A percentile compares a stretch with the other conserved stretches of the same genome.
These are phyloP conservation scores for Pyrenopolyporus hunteri DNA, from an alignment of 495 filamentous ascomycete genomes.

Conservation along the genomic window DNA sequence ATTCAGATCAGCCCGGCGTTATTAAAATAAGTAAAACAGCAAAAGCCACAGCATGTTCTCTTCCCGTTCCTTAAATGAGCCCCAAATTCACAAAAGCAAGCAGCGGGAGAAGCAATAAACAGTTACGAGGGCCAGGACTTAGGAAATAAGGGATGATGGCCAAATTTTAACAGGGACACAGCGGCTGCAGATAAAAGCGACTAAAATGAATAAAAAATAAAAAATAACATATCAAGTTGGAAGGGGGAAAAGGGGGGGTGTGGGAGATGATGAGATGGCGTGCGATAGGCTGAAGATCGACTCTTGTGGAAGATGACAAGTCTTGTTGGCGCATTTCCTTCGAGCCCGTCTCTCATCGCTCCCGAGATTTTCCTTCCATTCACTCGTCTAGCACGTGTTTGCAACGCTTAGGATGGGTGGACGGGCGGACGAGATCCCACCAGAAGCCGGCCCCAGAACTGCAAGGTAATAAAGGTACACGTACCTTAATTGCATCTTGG, in stretches of 20 bases:
- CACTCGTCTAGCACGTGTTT: conserved; percentile 35
- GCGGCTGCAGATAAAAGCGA: conserved; percentile 26
- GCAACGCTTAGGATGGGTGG: conserved; percentile 30
- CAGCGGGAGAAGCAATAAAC: neutral
- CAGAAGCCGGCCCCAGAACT: conserved; percentile 27
- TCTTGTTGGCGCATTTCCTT: conserved; percentile 18
- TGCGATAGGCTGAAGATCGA: conserved; percentile 27
- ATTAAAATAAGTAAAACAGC: conserved; percentile 36
- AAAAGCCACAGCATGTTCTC: conserved; percentile 21
- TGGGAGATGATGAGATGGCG: conserved; percentile 23
- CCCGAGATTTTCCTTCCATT: neutral
- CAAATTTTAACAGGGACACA: conserved; percentile 25
- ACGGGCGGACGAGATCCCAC: conserved; percentile 20
- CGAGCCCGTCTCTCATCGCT: neutral
- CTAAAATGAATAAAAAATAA: neutral
- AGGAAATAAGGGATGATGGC: neutral
- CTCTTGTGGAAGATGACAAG: conserved; percentile 8
- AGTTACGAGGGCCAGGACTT: conserved; percentile 11
- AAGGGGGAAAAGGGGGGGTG: conserved; percentile 32
- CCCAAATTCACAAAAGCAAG: conserved; percentile 10
- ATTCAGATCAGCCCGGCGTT: neutral
- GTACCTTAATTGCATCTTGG: conserved; percentile 35
- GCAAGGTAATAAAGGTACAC: no score
- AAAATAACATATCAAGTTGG: conserved; percentile 12
- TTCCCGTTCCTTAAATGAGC: conserved; percentile 19